Base-by-base conservation (phyloP, 805 yeast genomes). In the Myxozyma udenii region DNA sequence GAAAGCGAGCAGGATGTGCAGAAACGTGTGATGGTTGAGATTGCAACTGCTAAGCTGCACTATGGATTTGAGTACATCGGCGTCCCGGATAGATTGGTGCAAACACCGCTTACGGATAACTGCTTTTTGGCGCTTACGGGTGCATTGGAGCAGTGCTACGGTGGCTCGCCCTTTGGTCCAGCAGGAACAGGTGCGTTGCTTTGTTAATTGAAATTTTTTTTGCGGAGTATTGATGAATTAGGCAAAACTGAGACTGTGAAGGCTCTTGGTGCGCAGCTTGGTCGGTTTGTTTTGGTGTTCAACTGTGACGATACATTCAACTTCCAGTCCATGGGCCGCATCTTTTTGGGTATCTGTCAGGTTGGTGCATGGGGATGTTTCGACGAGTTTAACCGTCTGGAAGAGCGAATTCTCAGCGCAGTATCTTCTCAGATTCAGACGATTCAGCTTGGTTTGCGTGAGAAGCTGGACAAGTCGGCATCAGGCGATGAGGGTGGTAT, bases 331-430 rank as follows among this genome's bases (percentile, higher is more conserved):
- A 84, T 91, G 67, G 80, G 87, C 9, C 71, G 97, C 41, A 79
- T 91, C 22, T 70, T 91, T 28, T 63, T 79, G 21, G 98, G 98
- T 42, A 72, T 89, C 7, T 83, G 90, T 53, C 81, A 81, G 54
- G 79, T 88, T 4, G 96, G 96, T 0, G 84, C 89, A 0, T 91
- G 96, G 95, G 95, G 90, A 3, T 91, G 98, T 67, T 91, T 91
- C 69, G 98, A 91, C 66, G 98, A 91, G 66, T 90, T 91, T 63
- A 91, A 91, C 63, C 74, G 98, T 55, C 74, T 91, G 26, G 83
- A 81, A 36, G 78, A 78, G 51, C 75, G 74, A 12, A 84, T 83
- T 52, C 70, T 91, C 43, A 87, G 96, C 68, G 90, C 96, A 0
- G 84, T 88, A 0, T 84, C 97, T 0, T 79, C 91, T 0, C 87